A percentile compares a stretch with the other conserved stretches of the same genome.
Evolutionary conservation across 495 filamentous ascomycete species (phyloP).

Genomic region (Lepraria neglecta): DNA sequence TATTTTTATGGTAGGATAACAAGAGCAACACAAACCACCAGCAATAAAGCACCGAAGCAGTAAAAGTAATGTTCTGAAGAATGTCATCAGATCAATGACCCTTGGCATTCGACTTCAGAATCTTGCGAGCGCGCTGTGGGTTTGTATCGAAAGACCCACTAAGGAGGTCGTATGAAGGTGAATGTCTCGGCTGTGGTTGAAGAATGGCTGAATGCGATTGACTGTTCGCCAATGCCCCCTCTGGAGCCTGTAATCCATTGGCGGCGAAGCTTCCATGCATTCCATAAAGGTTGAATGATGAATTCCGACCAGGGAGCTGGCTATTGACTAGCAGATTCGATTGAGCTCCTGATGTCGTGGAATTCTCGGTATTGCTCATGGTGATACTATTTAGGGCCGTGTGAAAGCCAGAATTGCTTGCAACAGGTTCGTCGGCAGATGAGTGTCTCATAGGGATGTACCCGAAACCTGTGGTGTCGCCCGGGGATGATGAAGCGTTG

Average conservation of each 20-base stretch:
- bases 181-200: slow-evolving; percentile 15
- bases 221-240: slow-evolving; percentile 1
- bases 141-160: slow-evolving; percentile 5
- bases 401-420: background rate
- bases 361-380: background rate
- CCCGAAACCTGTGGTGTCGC: background rate
- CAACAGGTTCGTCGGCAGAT: background rate
- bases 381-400: background rate
- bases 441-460: slow-evolving; percentile 3
- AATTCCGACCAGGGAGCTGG: slow-evolving; percentile 24
- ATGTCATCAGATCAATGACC: background rate
- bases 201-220: slow-evolving; percentile 2
- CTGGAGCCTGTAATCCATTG: background rate
- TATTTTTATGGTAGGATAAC: background rate
- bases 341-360: background rate
- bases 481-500: slow-evolving; percentile 14
- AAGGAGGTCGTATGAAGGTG: slow-evolving; percentile 11
- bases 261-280: background rate
- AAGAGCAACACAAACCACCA: background rate
- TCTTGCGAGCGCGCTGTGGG: slow-evolving; percentile 4
- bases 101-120: slow-evolving; percentile 4
- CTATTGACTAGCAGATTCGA: background rate
- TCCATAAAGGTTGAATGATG: slow-evolving; percentile 25
- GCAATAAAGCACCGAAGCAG: background rate
- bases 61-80: background rate